Percentiles rank a stretch among this genome's conserved stretches.
Conservation (phyloP, 768 basidiomycete species). For the Lactarius evosmus region DNA sequence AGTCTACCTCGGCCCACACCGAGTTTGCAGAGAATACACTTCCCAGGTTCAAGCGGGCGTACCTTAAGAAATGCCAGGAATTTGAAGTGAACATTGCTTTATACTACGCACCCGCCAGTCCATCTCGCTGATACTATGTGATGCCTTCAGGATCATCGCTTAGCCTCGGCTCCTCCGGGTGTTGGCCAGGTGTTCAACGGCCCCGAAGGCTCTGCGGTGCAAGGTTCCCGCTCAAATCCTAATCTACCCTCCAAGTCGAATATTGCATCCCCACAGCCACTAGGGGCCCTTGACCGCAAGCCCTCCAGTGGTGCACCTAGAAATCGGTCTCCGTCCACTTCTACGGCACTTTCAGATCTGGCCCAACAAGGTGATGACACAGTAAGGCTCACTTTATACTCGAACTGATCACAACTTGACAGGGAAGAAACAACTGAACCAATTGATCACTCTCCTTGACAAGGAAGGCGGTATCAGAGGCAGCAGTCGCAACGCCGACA, state of each 20-base stretch:
- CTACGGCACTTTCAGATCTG: conserved; percentile 79
- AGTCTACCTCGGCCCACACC: conserved; percentile 67
- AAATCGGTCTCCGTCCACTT: conserved; percentile 78
- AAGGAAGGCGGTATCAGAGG: conserved; percentile 57
- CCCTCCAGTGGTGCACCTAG: conserved; percentile 62
- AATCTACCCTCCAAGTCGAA: conserved; percentile 47
- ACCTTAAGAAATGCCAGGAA: conserved; percentile 82
- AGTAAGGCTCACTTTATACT: neutral
- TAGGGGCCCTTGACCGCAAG: conserved; percentile 70
- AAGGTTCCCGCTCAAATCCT: conserved; percentile 45
- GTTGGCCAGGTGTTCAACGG: conserved; percentile 36
- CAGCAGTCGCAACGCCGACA: conserved; percentile 55
- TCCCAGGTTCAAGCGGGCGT: conserved; percentile 75
- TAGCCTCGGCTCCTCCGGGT: conserved; percentile 41
- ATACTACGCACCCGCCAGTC: neutral
- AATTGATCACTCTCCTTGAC: conserved; percentile 81
- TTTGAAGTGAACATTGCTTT: conserved; percentile 57
- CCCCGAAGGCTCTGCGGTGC: conserved; percentile 34
- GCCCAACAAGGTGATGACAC: conserved; percentile 67
- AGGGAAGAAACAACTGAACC: conserved; percentile 86
- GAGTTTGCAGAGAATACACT: conserved; percentile 80
- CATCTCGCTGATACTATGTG: neutral
- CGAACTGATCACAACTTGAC: conserved; percentile 11
- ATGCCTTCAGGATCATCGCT: conserved; percentile 59
- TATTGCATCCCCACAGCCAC: conserved; percentile 69